Evolutionary conservation across 2,329 filamentous ascomycete genomes (phyloP).

Genomic region (Exophiala sideris): DNA sequence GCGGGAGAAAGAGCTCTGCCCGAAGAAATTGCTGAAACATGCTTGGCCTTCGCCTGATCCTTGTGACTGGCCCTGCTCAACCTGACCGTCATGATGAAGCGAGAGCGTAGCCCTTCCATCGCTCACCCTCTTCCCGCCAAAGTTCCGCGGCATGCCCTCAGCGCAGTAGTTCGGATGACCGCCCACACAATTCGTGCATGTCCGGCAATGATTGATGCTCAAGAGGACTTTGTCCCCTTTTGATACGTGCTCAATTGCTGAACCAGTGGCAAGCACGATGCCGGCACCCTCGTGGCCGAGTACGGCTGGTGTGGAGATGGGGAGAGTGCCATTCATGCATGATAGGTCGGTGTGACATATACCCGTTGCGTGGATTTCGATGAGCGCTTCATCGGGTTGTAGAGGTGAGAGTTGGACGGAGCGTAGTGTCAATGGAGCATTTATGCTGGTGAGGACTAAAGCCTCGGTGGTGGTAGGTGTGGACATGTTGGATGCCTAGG

Average conservation of each 20-base stretch:
- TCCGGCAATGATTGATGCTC: slow-evolving; percentile 10
- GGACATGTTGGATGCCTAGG: neutral
- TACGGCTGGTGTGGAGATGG: slow-evolving; percentile 60
- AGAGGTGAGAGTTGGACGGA: slow-evolving; percentile 41
- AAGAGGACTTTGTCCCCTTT: slow-evolving; percentile 81
- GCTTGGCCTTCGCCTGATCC: neutral
- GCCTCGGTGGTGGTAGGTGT: neutral
- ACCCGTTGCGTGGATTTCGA: slow-evolving; percentile 84
- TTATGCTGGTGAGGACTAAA: neutral
- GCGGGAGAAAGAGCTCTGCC: slow-evolving; percentile 30
- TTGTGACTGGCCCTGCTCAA: too few species aligned
- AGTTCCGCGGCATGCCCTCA: slow-evolving; percentile 13
- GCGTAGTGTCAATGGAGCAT: neutral
- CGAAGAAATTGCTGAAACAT: slow-evolving; percentile 25
- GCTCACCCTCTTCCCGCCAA: slow-evolving; percentile 5
- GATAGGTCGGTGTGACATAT: slow-evolving; percentile 84
- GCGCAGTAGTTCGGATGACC: slow-evolving; percentile 18
- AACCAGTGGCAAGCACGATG: slow-evolving; percentile 51
- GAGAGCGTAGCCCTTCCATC: neutral
- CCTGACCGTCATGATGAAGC: neutral
- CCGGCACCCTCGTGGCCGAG: slow-evolving; percentile 55
- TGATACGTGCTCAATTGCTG: slow-evolving; percentile 63
- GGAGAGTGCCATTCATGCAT: slow-evolving; percentile 17
- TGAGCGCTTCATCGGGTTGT: slow-evolving; percentile 80
- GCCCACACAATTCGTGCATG: slow-evolving; percentile 12